Evolutionary conservation across 805 yeast species (phyloP).

Genomic region (Scheffersomyces ergatensis): DNA sequence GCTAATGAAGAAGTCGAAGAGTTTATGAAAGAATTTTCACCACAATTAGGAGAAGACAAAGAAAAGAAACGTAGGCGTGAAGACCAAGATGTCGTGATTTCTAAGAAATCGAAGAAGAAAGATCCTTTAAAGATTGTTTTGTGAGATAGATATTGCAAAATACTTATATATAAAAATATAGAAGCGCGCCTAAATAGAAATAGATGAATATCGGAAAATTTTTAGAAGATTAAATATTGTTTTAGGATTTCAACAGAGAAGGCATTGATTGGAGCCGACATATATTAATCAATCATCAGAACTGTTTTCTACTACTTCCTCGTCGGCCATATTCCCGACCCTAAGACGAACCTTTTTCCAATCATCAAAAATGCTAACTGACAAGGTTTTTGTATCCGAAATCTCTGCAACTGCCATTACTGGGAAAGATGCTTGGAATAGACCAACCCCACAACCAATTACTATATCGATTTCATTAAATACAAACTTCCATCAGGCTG

Average conservation of each 20-base stretch:
- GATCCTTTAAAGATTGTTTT: not conserved
- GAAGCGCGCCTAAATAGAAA: too few relatives aligned
- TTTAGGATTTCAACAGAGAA: too few relatives aligned
- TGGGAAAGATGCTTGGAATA: slow-evolving; percentile 75
- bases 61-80: too few relatives aligned
- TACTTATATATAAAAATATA: too few relatives aligned
- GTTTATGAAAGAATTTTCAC: slow-evolving; percentile 7
- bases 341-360: slow-evolving; percentile 10
- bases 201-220: too few relatives aligned
- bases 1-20: slow-evolving; percentile 5
- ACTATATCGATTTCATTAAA: slow-evolving; percentile 54
- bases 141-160: too few relatives aligned
- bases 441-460: slow-evolving; percentile 66
- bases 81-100: too few relatives aligned
- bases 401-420: slow-evolving; percentile 61
- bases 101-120: not conserved
- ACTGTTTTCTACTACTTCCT: not conserved
- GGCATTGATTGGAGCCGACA: too few relatives aligned
- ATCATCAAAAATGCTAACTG: slow-evolving; percentile 19
- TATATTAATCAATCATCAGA: not conserved
- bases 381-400: slow-evolving; percentile 49
- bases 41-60: not conserved
- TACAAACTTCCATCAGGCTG: slow-evolving; percentile 72
- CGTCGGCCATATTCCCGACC: slow-evolving; percentile 14
- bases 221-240: too few relatives aligned